Percentiles rank a stretch among this genome's conserved stretches.
Conservation (phyloP, 2,329 filamentous ascomycete genomes). For the Corynespora cassiicola region DNA sequence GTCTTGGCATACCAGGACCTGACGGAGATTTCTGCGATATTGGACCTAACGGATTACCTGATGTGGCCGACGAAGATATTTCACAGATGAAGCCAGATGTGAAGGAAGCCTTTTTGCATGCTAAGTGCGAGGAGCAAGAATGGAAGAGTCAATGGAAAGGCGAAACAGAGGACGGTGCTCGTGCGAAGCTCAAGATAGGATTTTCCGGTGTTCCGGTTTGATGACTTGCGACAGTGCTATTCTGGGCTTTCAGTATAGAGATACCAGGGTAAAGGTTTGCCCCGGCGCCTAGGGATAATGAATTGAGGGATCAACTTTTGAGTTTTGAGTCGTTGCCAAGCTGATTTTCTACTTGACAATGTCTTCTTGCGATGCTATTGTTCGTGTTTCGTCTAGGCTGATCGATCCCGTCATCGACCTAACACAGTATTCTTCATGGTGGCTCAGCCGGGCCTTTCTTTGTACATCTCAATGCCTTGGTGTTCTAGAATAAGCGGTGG, state of each 20-base stretch:
- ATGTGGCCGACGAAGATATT: constrained; percentile 69
- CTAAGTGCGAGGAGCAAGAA: constrained; percentile 66
- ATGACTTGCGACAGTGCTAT: constrained; percentile 3
- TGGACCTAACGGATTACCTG: constrained; percentile 63
- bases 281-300: background rate
- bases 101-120: constrained; percentile 73
- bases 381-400: too few species aligned
- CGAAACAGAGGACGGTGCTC: constrained; percentile 65
- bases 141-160: constrained; percentile 80
- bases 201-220: constrained; percentile 58
- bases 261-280: constrained; percentile 12
- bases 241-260: constrained; percentile 12
- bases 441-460: too few species aligned
- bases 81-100: constrained; percentile 74
- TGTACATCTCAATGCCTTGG: too few species aligned
- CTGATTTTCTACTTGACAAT: too few species aligned
- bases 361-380: too few species aligned
- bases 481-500: constrained; percentile 1
- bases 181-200: constrained; percentile 55
- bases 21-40: constrained; percentile 59
- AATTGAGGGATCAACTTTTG: background rate
- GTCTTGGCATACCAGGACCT: constrained; percentile 65
- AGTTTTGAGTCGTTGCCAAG: background rate
- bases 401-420: too few species aligned
- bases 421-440: too few species aligned